Evolutionary conservation across 108 stramenopile genomes (phyloP), one percentile per base, ranked within the genome.

Genomic region (Cyclotella kingstonii): DNA sequence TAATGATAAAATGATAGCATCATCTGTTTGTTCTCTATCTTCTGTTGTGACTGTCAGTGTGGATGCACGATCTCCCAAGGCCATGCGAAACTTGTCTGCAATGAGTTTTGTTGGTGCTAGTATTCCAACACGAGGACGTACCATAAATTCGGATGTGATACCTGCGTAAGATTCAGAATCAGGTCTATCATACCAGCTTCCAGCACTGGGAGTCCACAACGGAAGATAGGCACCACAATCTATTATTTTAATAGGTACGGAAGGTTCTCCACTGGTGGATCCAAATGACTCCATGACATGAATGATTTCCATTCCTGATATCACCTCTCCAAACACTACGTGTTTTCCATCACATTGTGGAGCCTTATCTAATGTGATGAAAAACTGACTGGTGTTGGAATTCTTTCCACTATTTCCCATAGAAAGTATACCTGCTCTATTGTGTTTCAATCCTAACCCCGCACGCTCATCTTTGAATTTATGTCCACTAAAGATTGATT

Each of bases 331-430:
- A 73, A 98, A 98, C n/a, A 98, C 71, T 2, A 94, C 91, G 64
- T 96, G 94, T 71, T 95, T 96, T 18, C 93, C 95, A 76, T 98
- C 93, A 60, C 95, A 94, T 63, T 93, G 86, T 9, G 92, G 81
- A 8, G 84, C 71, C 21, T 48, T 52, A 40, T 49, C 81, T 42
- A 93, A 80, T 14, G 95, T 96, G 21, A 98, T 62, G 67, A 94
- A 97, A 75, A 96, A 98, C 59, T 96, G 95, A 14, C 85, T 86
- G 2, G 91, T 80, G 66, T 98, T 98, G 50, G 88, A 84, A 72
- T 96, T 95, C 73, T 94, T 94, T 14, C 97, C 97, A 41, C 84
- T 78, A 60, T 98, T 98, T 10, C 94, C 95, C 95, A 96, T 96
- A 21, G 91, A 89, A 12, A 98, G 53, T 7, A 94, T 35, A 18